These are phyloP conservation scores for Blechomonas ayalai DNA, from an alignment of 208 protist species.

Conservation along the genomic window DNA sequence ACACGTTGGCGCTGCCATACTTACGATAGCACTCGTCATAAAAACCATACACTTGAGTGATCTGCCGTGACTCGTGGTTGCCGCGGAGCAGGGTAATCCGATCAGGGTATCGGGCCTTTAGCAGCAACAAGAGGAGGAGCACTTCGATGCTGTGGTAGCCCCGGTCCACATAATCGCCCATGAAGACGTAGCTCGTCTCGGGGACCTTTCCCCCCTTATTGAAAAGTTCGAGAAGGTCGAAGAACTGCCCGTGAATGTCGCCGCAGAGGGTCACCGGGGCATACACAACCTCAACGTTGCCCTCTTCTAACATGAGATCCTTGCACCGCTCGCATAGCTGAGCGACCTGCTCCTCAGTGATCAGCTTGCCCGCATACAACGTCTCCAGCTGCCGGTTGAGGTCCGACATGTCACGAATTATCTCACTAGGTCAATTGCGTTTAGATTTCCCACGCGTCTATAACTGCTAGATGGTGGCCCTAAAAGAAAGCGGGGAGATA, in stretches of 20 bases:
- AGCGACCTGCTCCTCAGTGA: constrained; percentile 85
- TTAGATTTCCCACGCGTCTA: too few relatives aligned
- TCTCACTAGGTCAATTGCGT: too few relatives aligned
- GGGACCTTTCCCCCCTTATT: constrained; percentile 88
- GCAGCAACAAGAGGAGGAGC: constrained; percentile 83
- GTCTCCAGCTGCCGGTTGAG: constrained; percentile 58
- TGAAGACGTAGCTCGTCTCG: constrained; percentile 83
- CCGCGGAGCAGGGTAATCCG: constrained; percentile 94
- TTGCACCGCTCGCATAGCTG: constrained; percentile 86
- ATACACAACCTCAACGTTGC: constrained; percentile 94
- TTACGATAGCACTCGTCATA: constrained; percentile 95
- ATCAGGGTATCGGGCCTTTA: constrained; percentile 93
- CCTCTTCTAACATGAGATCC: constrained; percentile 85
- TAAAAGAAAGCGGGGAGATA: too few relatives aligned
- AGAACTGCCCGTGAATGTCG: constrained; percentile 99
- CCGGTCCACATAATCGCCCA: constrained; percentile 95
- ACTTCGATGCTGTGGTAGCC: constrained; percentile 93
- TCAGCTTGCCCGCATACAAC: constrained; percentile 89
- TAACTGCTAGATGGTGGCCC: too few relatives aligned
- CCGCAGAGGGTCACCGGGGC: constrained; percentile 98
- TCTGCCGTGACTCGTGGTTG: constrained; percentile 96
- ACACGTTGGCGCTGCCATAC: constrained; percentile 86
- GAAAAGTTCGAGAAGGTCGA: constrained; percentile 97
- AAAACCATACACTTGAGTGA: constrained; percentile 97
- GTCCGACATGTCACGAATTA: constrained; percentile 14